Base-by-base conservation (phyloP, 208 protist genomes). In the Trypanosoma conorhini region DNA sequence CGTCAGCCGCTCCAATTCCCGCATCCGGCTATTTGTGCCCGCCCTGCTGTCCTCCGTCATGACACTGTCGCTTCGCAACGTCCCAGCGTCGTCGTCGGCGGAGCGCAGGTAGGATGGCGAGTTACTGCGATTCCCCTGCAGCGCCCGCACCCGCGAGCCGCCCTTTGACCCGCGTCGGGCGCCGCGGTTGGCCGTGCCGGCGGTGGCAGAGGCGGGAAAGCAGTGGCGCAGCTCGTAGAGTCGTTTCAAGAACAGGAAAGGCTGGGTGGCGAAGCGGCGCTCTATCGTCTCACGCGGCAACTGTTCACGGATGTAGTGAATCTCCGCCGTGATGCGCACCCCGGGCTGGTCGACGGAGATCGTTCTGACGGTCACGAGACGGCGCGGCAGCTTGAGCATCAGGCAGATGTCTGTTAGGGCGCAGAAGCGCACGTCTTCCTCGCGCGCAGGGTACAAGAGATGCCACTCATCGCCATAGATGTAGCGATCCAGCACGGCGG, bases 341-440 rank as follows among this genome's bases (percentile, higher is more conserved):
- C 90, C 90, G 12, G 85, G 85, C 70, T 81, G 74, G 62, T 90
- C 87, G 7, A 92, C 72, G 26, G 65, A 79, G 55, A 95, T 55
- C 60, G 73, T 76, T 12, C 66, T 82, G 63, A 95, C 83, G 44
- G 76, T 80, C 38, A 95, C 83, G 61, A 83, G 69, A 42, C 79
- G 79, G 38, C 90, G 90, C 24, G 87, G 87, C 21, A 93, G 63
- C 63, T 87, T 87, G 50, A 91, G 76, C 1, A 85, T 80, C 38
- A 93, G 72, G 76, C 85, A 91, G n/a, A 89, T 68, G 61, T 95
- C 90, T 50, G 93, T 81, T 63, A 89, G 75, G 46, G 87, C 90
- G 73, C 82, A 86, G 69, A 87, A 88, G 42, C 87, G 87, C 13
- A 93, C 52, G 28, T 95, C 82, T 22, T 42, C 66, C 68, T 89